Evolutionary conservation across 164 flowering plant species (phyloP).

Genomic region (Tetracentron sinense): DNA sequence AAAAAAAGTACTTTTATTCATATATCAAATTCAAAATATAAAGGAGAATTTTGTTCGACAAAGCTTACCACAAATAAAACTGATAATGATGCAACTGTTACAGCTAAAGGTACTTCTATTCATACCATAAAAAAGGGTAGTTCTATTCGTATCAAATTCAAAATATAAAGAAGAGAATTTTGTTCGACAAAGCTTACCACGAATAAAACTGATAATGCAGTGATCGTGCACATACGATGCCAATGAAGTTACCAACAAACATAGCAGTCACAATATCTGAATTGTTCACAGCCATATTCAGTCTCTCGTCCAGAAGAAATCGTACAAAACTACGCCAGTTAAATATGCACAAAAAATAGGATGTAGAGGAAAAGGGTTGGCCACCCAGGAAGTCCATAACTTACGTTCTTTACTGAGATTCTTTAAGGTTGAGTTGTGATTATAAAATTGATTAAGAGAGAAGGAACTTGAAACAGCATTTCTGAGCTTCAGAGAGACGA

Average conservation of each 20-base stretch:
- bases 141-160: not conserved
- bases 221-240: slow-evolving; percentile 80
- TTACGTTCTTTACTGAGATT: slow-evolving; percentile 60
- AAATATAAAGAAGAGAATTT: not conserved
- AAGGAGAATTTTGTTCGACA: too few relatives aligned
- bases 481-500: slow-evolving; percentile 29
- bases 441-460: slow-evolving; percentile 12
- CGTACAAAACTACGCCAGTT: not conserved
- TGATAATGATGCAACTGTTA: not conserved
- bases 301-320: slow-evolving; percentile 6
- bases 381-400: slow-evolving; percentile 15
- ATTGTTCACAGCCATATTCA: slow-evolving; percentile 7
- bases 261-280: slow-evolving; percentile 77
- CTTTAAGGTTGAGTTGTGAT: slow-evolving; percentile 24
- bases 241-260: slow-evolving; percentile 92
- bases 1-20: too few relatives aligned
- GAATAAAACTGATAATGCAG: slow-evolving; percentile 95
- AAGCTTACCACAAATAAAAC: not conserved
- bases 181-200: slow-evolving; percentile 45
- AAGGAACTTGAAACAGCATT: slow-evolving; percentile 28
- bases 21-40: too few relatives aligned
- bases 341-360: not conserved
- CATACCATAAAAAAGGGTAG: not conserved
- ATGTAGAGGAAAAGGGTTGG: not conserved
- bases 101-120: not conserved